Percentiles rank a stretch among this genome's conserved stretches.
phyloP scores from a whole-genome alignment of 1,284 basidiomycete genomes.

The Pascua sp. region DNA sequence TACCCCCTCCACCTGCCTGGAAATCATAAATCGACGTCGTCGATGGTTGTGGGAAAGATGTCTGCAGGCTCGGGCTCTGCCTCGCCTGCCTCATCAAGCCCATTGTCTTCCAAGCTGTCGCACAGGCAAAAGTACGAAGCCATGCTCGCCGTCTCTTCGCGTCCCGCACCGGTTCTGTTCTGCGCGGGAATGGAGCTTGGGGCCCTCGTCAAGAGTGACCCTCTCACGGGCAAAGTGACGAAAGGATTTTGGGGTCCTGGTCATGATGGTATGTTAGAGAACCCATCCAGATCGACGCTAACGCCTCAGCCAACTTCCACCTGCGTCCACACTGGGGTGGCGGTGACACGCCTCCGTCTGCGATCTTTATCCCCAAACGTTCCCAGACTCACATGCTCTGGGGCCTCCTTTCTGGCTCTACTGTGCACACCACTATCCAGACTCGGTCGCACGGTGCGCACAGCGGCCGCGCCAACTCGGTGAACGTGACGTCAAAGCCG shows the following conservation, averaged over 20 bases:
- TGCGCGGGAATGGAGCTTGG: conserved; percentile 36
- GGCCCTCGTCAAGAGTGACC: conserved; percentile 42
- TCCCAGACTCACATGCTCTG: conserved; percentile 38
- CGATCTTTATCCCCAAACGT: conserved; percentile 31
- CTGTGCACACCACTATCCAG: conserved; percentile 42
- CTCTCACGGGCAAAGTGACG: conserved; percentile 42
- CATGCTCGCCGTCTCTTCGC: conserved; percentile 35
- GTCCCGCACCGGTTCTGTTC: conserved; percentile 39
- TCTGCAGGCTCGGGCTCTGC: conserved; percentile 5
- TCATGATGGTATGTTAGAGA: conserved; percentile 30
- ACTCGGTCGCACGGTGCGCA: conserved; percentile 32
- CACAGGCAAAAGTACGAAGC: conserved; percentile 44
- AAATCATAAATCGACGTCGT: conserved; percentile 3
- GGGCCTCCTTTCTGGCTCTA: conserved; percentile 38
- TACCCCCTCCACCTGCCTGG: conserved; percentile 28
- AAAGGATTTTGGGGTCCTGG: conserved; percentile 48
- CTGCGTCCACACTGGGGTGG: conserved; percentile 38
- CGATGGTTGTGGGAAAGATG: conserved; percentile 33
- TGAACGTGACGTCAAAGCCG: conserved; percentile 30
- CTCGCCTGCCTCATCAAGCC: conserved; percentile 3
- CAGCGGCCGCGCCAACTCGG: conserved; percentile 34
- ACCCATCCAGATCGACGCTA: not conserved
- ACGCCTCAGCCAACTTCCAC: conserved; percentile 36
- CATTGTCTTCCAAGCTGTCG: conserved; percentile 28
- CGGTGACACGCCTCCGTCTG: conserved; percentile 20